Percentiles rank a stretch among this genome's conserved stretches.
Conservation (phyloP, 176 grass and related monocot genomes). For the maize (Zea mays) region DNA sequence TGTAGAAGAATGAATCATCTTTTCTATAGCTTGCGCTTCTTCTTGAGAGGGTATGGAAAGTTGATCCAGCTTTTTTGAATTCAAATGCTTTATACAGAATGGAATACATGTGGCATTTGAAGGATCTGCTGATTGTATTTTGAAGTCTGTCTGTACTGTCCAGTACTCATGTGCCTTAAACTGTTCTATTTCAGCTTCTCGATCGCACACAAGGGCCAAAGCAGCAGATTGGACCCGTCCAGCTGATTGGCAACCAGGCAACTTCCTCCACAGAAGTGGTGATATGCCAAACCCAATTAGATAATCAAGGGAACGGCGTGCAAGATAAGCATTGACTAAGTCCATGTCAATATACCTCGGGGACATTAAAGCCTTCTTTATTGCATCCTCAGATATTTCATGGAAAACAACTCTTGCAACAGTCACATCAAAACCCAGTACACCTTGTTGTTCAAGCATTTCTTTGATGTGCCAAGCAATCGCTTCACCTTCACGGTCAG, state of each 20-base stretch:
- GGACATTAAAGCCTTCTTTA: constrained; percentile 61
- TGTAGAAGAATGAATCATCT: constrained; percentile 51
- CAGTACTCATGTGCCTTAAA: constrained; percentile 86
- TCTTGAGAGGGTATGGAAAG: constrained; percentile 70
- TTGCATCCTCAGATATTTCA: constrained; percentile 85
- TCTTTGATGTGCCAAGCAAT: constrained; percentile 97
- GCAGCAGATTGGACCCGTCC: constrained; percentile 96
- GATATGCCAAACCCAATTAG: constrained; percentile 96
- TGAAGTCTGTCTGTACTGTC: constrained; percentile 61
- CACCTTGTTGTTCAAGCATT: constrained; percentile 93
- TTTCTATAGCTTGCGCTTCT: constrained; percentile 64
- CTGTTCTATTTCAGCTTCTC: constrained; percentile 81
- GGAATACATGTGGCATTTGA: constrained; percentile 42
- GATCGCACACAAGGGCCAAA: constrained; percentile 86
- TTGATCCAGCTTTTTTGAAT: constrained; percentile 76
- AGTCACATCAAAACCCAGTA: constrained; percentile 53
- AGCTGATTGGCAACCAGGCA: constrained; percentile 92
- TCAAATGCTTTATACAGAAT: constrained; percentile 71
- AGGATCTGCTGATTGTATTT: constrained; percentile 41
- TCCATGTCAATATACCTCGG: constrained; percentile 85
- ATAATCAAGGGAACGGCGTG: constrained; percentile 90
- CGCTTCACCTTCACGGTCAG: constrained; percentile 98
- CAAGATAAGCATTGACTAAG: constrained; percentile 98
- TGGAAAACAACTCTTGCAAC: constrained; percentile 91
- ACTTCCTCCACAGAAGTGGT: constrained; percentile 91